Evolutionary conservation across 257 asterid species (phyloP).

Genomic region (Osmanthus fragrans): DNA sequence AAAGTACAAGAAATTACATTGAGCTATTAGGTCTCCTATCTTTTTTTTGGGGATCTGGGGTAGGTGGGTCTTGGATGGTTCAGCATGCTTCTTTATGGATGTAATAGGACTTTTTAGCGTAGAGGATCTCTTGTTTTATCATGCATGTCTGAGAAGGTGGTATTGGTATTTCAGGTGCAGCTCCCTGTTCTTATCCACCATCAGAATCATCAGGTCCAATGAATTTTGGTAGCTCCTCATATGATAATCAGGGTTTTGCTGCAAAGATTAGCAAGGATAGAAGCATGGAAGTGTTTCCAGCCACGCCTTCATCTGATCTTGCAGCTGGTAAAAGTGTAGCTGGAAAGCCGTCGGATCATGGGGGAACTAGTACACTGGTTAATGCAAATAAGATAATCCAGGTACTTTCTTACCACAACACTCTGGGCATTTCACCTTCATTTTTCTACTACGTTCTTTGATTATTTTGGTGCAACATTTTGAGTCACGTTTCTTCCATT

Average conservation of each 20-base stretch:
- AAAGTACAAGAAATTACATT: not conserved
- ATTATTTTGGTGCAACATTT: constrained; percentile 10
- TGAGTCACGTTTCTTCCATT: constrained; percentile 5
- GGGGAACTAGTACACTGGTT: constrained; percentile 49
- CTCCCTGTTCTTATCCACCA: constrained; percentile 59
- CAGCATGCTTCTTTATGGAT: not conserved
- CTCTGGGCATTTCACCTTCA: not conserved
- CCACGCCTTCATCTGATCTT: constrained; percentile 50
- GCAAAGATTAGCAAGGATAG: constrained; percentile 68
- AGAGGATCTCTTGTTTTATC: not conserved
- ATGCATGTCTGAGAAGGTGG: constrained; percentile 22
- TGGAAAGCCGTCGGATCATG: constrained; percentile 61
- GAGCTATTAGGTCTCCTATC: not conserved
- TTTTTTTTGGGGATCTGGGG: not conserved
- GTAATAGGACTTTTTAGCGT: constrained; percentile 10
- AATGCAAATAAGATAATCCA: constrained; percentile 54
- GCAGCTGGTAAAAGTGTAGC: constrained; percentile 50
- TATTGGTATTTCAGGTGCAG: constrained; percentile 52
- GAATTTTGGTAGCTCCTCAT: constrained; percentile 73
- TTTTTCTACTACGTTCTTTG: not conserved
- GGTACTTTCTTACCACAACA: constrained; percentile 27
- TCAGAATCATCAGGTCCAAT: constrained; percentile 60
- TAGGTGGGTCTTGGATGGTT: not conserved
- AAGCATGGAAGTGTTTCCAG: constrained; percentile 55
- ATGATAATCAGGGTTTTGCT: constrained; percentile 61